phyloP scores from a whole-genome alignment of 2,329 filamentous ascomycete genomes.

The Epichloe gansuensis region DNA sequence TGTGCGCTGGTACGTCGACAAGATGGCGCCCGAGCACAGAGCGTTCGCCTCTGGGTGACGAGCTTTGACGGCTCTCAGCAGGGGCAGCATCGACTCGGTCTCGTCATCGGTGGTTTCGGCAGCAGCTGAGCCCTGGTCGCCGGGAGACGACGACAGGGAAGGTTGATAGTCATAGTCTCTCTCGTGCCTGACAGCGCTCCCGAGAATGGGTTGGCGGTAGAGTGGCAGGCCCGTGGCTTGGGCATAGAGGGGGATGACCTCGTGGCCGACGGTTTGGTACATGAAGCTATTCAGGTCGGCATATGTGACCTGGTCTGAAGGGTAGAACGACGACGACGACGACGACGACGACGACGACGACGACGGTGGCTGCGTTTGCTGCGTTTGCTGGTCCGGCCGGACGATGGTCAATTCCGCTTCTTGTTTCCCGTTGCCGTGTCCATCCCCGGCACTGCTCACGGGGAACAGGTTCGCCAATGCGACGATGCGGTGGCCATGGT shows the following conservation, averaged over 20 bases:
- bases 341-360: neutral
- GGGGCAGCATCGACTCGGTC: constrained; percentile 72
- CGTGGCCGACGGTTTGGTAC: constrained; percentile 96
- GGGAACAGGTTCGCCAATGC: constrained; percentile 81
- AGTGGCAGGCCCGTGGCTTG: constrained; percentile 69
- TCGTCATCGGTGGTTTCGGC: constrained; percentile 46
- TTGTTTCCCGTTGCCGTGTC: neutral
- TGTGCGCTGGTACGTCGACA: constrained; percentile 92
- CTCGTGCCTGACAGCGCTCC: constrained; percentile 55
- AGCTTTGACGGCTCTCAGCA: constrained; percentile 55
- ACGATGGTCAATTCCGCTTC: constrained; percentile 7
- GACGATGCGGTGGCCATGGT: constrained; percentile 73
- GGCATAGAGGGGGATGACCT: constrained; percentile 74
- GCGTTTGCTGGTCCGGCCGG: constrained; percentile 8
- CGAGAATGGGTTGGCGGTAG: constrained; percentile 67
- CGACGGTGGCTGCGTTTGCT: neutral
- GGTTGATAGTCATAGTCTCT: constrained; percentile 49
- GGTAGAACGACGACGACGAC: neutral
- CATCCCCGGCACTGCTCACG: neutral
- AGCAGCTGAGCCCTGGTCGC: constrained; percentile 1
- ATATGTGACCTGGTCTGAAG: constrained; percentile 11
- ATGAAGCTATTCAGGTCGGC: constrained; percentile 87
- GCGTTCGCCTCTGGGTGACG: constrained; percentile 74
- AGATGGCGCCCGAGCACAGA: constrained; percentile 78
- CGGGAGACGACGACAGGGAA: neutral